Percentiles rank a stretch among this genome's conserved stretches.
Evolutionary conservation across 2,329 filamentous ascomycete genomes (phyloP).

Genomic region (Thelonectria blattea): DNA sequence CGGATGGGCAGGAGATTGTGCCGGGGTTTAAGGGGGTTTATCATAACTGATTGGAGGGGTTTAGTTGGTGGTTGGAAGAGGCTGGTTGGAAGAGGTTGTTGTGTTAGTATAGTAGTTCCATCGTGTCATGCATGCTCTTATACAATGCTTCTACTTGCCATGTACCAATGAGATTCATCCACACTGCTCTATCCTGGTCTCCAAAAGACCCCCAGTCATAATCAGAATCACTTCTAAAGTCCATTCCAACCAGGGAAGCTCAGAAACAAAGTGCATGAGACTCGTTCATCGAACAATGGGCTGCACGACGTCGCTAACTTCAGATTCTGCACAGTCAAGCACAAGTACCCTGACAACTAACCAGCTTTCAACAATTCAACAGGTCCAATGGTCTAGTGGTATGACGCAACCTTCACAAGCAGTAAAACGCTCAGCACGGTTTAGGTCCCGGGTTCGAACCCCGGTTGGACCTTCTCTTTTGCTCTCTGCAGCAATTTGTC

Average conservation of each 20-base stretch:
- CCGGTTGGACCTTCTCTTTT: slow-evolving; percentile 16
- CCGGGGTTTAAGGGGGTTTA: slow-evolving; percentile 43
- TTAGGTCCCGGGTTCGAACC: slow-evolving; percentile 20
- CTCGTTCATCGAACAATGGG: too few relatives aligned
- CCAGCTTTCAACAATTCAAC: slow-evolving; percentile 2
- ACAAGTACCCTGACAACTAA: neutral
- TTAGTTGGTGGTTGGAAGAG: neutral
- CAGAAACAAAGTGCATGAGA: too few relatives aligned
- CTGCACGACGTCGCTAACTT: too few relatives aligned
- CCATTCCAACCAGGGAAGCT: too few relatives aligned
- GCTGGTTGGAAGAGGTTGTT: neutral
- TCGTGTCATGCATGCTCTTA: too few relatives aligned
- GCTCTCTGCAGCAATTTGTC: neutral
- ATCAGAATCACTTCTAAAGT: too few relatives aligned
- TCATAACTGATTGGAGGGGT: neutral
- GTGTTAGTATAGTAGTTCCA: too few relatives aligned
- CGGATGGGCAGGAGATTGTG: slow-evolving; percentile 43
- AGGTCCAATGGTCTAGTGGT: slow-evolving; percentile 20
- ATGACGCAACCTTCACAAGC: slow-evolving; percentile 20
- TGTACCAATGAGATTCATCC: too few relatives aligned
- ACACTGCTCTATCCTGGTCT: too few relatives aligned
- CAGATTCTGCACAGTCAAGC: neutral
- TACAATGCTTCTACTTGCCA: too few relatives aligned
- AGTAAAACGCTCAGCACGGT: slow-evolving; percentile 7
- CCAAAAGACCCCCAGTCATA: too few relatives aligned